Base-by-base conservation (phyloP, 345 rosid species). In the Euphorbia tirucalli region DNA sequence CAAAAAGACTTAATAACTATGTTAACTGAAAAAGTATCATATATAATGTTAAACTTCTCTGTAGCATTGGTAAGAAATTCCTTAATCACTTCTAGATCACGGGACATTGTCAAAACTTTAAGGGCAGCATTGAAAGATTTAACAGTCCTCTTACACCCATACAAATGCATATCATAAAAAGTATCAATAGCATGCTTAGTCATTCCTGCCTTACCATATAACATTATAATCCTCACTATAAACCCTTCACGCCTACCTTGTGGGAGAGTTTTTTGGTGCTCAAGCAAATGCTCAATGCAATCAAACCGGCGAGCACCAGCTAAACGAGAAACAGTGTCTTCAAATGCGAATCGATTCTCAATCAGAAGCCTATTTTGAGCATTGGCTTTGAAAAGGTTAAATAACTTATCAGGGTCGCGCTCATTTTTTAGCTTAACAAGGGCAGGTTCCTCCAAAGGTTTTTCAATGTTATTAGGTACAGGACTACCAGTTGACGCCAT, bases 241-340 rank as follows among this genome's bases (percentile, higher is more conserved):
- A 89, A 89, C 15, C 96, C 97, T 75, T 92, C 93, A 0, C 97
- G 96, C 65, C 92, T 84, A 48, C 97, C 93, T 72, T 92, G 97
- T 0, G 83, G 85, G 75, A 92, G 90, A 50, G 82, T 74, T 88
- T 89, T 92, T 62, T 92, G 97, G 25, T 92, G 93, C 86, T 92
- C 97, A 73, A 92, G 96, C 66, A 92, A 77, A 52, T 85, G 77
- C 79, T 88, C 92, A 1, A 92, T 85, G 81, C 74, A 86, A 83
- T 88, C 97, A 75, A 88, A 76, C 50, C 93, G 77, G 24, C 80
- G 71, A 27, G 93, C 92, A 11, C 92, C 93, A n/a, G 89, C 89
- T 73, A 92, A 82, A 56, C 93, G 77, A 74, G 85, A 84, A 65
- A 91, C 83, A 0, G 92, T 91, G 62, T 91, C 95, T 74, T 89